phyloP scores from a whole-genome alignment of 257 asterid species.

The Capsicum pubescens region DNA sequence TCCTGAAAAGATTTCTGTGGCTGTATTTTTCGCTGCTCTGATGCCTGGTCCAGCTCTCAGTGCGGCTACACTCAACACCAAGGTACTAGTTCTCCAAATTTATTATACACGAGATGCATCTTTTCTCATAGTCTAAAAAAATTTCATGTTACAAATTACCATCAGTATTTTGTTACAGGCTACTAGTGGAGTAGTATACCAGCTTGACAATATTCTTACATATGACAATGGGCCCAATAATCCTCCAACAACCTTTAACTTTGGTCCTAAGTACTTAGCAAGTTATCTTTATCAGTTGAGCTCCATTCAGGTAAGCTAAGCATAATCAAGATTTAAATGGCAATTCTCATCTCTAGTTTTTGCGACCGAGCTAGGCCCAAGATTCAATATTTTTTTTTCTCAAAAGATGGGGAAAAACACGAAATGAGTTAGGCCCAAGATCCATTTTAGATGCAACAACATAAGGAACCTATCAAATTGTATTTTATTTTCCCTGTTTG shows the following conservation, averaged over 20 bases:
- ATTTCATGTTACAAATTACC: neutral
- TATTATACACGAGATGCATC: neutral
- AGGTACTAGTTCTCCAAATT: slow-evolving; percentile 31
- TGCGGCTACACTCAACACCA: neutral
- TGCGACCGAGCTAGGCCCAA: neutral
- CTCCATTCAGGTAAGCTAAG: slow-evolving; percentile 35
- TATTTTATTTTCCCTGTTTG: neutral
- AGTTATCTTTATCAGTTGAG: slow-evolving; percentile 36
- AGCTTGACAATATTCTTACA: slow-evolving; percentile 13
- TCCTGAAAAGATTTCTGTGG: slow-evolving; percentile 37
- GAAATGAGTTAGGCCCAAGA: too few relatives aligned
- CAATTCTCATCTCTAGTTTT: neutral
- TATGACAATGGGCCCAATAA: slow-evolving; percentile 34
- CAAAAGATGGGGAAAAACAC: too few relatives aligned
- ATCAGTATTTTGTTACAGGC: neutral
- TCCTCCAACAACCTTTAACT: slow-evolving; percentile 31
- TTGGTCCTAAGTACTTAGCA: slow-evolving; percentile 36
- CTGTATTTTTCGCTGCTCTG: slow-evolving; percentile 38
- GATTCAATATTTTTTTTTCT: too few relatives aligned
- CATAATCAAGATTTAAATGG: neutral
- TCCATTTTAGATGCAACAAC: neutral
- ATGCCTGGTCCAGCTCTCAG: slow-evolving; percentile 40
- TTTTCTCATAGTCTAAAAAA: too few relatives aligned
- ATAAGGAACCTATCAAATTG: neutral
- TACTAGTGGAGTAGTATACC: neutral